A percentile compares a stretch with the other conserved stretches of the same genome.
Conservation (phyloP, 2,329 filamentous ascomycete species). For the Pezicula radicicola region DNA sequence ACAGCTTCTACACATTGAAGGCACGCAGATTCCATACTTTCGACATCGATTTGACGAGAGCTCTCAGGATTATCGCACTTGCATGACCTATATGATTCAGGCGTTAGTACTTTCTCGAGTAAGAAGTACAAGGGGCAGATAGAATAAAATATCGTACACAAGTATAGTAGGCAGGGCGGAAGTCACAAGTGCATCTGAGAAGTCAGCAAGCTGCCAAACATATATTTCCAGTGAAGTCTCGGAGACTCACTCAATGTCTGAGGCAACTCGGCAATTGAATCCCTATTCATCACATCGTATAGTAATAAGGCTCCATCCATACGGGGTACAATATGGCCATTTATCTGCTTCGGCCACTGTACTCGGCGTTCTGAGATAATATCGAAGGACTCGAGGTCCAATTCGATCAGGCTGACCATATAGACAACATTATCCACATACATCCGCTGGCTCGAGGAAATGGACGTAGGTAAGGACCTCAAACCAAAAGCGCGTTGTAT, state of each 20-base stretch:
- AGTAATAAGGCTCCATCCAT: conserved; percentile 83
- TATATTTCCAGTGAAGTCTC: conserved; percentile 5
- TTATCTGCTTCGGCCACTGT: conserved; percentile 65
- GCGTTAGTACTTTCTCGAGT: too few species aligned
- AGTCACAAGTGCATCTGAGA: conserved; percentile 68
- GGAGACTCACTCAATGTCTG: conserved; percentile 71
- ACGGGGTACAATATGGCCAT: conserved; percentile 68
- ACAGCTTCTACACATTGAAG: conserved; percentile 70
- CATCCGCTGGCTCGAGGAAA: conserved; percentile 54
- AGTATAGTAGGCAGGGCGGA: conserved; percentile 74
- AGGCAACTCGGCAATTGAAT: conserved; percentile 71
- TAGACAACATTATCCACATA: conserved; percentile 56
- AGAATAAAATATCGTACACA: conserved; percentile 37
- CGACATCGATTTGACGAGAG: conserved; percentile 68
- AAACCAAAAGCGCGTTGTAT: conserved; percentile 61
- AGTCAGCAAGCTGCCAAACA: conserved; percentile 13
- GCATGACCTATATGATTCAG: conserved; percentile 48
- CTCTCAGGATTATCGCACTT: conserved; percentile 81
- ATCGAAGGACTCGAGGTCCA: conserved; percentile 64
- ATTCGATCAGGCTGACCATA: conserved; percentile 60
- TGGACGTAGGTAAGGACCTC: conserved; percentile 47
- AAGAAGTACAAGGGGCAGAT: too few species aligned
- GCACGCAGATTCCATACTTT: conserved; percentile 63
- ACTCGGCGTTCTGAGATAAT: conserved; percentile 55
- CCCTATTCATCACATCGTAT: conserved; percentile 81